Conservation (phyloP, 495 filamentous ascomycete genomes). For the Talaromyces proteolyticus region DNA sequence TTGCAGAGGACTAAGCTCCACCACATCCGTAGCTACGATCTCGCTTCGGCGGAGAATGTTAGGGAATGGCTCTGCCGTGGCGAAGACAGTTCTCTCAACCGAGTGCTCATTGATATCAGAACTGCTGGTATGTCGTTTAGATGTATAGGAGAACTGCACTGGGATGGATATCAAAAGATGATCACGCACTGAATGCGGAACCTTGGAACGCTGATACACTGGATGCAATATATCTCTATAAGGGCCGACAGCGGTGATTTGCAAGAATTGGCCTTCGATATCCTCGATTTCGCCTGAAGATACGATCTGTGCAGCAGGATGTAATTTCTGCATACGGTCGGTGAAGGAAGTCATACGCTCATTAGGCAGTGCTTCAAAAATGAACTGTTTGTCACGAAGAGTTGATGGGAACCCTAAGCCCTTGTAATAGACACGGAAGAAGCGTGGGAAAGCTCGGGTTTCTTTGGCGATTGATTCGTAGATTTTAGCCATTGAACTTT, state of each 20-base stretch:
- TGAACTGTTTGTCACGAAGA: slow-evolving; percentile 85
- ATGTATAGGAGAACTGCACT: slow-evolving; percentile 65
- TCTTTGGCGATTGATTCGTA: slow-evolving; percentile 83
- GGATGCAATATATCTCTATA: slow-evolving; percentile 78
- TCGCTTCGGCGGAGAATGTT: slow-evolving; percentile 88
- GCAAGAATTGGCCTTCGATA: slow-evolving; percentile 88
- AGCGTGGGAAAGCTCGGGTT: slow-evolving; percentile 69
- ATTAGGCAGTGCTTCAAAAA: slow-evolving; percentile 74
- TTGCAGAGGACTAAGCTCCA: slow-evolving; percentile 68
- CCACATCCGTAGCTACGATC: slow-evolving; percentile 61
- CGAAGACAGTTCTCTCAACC: slow-evolving; percentile 83
- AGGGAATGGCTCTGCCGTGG: slow-evolving; percentile 80
- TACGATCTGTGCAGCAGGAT: slow-evolving; percentile 81
- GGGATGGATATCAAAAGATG: slow-evolving; percentile 75
- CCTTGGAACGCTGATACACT: slow-evolving; percentile 81
- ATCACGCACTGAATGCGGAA: slow-evolving; percentile 76
- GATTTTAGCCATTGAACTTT: slow-evolving; percentile 88
- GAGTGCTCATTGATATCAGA: slow-evolving; percentile 62
- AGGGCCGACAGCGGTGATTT: slow-evolving; percentile 72
- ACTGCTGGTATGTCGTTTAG: slow-evolving; percentile 58
- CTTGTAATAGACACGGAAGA: slow-evolving; percentile 88
- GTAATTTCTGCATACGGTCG: slow-evolving; percentile 87
- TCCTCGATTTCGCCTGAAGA: slow-evolving; percentile 66
- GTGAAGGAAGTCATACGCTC: slow-evolving; percentile 80
- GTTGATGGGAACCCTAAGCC: slow-evolving; percentile 82